These are phyloP conservation scores for Trypanosoma theileri DNA, from an alignment of 208 protist genomes.

Conservation along the genomic window DNA sequence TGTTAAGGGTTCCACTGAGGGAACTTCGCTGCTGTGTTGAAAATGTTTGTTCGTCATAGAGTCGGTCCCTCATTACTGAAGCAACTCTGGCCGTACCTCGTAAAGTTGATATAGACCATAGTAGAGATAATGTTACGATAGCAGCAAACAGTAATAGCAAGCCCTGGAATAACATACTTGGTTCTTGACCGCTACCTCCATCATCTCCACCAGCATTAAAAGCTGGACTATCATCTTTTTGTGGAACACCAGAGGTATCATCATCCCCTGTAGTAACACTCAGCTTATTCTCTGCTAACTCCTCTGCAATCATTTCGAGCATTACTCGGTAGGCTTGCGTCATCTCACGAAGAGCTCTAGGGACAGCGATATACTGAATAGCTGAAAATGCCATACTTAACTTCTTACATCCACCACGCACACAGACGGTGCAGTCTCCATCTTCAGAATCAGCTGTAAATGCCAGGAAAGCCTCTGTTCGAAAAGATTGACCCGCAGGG, in stretches of 20 bases:
- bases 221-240: conserved; percentile 4
- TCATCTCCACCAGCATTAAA: conserved; percentile 5
- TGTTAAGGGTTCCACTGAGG: conserved; percentile 1
- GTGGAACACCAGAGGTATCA: background rate
- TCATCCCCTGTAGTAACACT: conserved; percentile 20
- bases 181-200: conserved; percentile 21
- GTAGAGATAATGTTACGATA: conserved; percentile 55
- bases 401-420: conserved; percentile 77
- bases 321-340: conserved; percentile 71
- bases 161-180: conserved; percentile 57
- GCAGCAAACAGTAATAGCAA: conserved; percentile 58
- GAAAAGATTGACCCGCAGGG: conserved; percentile 62
- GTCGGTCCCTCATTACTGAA: conserved; percentile 11
- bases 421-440: conserved; percentile 52
- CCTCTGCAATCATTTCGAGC: conserved; percentile 72
- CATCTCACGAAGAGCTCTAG: conserved; percentile 79
- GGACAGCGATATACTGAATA: conserved; percentile 68
- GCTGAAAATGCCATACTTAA: conserved; percentile 70
- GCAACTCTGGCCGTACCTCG: conserved; percentile 32
- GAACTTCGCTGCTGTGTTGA: background rate
- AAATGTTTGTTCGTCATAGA: background rate
- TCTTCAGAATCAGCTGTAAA: conserved; percentile 63
- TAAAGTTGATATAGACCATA: conserved; percentile 51
- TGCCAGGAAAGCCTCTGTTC: conserved; percentile 69
- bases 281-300: conserved; percentile 39